Conservation (phyloP, 768 basidiomycete genomes). For the Russula lepida region DNA sequence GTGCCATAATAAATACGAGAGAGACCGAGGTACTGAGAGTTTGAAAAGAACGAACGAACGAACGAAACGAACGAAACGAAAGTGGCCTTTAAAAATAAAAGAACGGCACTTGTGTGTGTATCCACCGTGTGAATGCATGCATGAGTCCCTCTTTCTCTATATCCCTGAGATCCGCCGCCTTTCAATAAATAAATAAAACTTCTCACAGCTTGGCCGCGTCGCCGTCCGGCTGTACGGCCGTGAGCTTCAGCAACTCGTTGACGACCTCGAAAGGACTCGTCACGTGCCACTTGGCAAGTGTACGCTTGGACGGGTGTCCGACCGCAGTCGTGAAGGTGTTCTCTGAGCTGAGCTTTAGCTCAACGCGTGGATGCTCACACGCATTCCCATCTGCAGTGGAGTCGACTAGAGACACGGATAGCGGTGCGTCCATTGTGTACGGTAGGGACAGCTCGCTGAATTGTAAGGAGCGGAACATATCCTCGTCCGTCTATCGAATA, state of each 20-base stretch:
- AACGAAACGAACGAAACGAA: too few species aligned
- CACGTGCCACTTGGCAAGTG: slow-evolving; percentile 88
- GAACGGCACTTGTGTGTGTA: neutral
- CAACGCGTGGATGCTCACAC: slow-evolving; percentile 37
- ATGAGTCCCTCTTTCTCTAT: neutral
- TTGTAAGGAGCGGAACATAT: slow-evolving; percentile 92
- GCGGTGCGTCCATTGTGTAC: slow-evolving; percentile 42
- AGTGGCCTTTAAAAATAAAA: neutral
- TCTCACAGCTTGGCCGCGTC: slow-evolving; percentile 5
- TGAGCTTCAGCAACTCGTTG: slow-evolving; percentile 63
- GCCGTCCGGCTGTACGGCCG: slow-evolving; percentile 26
- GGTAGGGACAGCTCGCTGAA: slow-evolving; percentile 34
- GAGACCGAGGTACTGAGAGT: neutral
- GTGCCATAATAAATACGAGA: neutral
- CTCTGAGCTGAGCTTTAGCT: slow-evolving; percentile 57
- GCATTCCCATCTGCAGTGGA: slow-evolving; percentile 21
- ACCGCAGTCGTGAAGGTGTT: slow-evolving; percentile 88
- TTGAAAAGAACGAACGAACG: neutral
- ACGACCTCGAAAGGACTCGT: slow-evolving; percentile 83
- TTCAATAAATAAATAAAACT: neutral
- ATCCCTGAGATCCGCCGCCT: neutral
- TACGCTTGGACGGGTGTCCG: slow-evolving; percentile 84
- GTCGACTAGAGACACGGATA: slow-evolving; percentile 38
- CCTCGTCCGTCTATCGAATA: slow-evolving; percentile 78
- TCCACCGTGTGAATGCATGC: neutral